Evolutionary conservation across 192 early-diverging fungal genomes (phyloP).

Genomic region (Coemansia sp.): DNA sequence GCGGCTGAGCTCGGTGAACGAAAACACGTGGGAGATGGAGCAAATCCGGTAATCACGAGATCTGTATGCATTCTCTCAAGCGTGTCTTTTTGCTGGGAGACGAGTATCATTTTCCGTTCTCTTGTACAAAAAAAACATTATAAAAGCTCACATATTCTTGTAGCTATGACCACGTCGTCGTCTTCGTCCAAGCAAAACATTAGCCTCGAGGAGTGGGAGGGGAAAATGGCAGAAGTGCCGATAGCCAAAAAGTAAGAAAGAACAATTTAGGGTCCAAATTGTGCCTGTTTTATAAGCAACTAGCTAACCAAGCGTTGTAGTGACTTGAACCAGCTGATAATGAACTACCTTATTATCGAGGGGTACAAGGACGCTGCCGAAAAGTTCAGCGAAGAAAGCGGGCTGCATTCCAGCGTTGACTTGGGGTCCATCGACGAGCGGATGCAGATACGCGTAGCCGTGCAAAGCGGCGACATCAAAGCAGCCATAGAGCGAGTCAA

Average conservation of each 20-base stretch:
- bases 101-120: neutral
- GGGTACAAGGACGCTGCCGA: constrained; percentile 99
- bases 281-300: neutral
- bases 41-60: neutral
- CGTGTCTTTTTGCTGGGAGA: neutral
- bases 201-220: constrained; percentile 79
- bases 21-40: neutral
- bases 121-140: neutral
- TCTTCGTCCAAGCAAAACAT: constrained; percentile 59
- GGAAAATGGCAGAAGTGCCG: constrained; percentile 75
- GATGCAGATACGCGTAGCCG: constrained; percentile 90
- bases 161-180: constrained; percentile 38
- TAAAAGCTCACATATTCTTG: neutral
- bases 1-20: neutral
- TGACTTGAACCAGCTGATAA: constrained; percentile 95
- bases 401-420: constrained; percentile 76
- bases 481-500: constrained; percentile 97
- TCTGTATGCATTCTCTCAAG: neutral
- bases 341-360: constrained; percentile 99
- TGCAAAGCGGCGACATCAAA: constrained; percentile 87
- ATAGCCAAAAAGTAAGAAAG: constrained; percentile 75
- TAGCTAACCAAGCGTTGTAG: constrained; percentile 38
- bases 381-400: constrained; percentile 88
- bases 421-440: constrained; percentile 89
- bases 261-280: neutral